Percentiles rank a stretch among this genome's conserved stretches.
Evolutionary conservation across 768 basidiomycete species (phyloP).

Genomic region (Lepiota venenata): DNA sequence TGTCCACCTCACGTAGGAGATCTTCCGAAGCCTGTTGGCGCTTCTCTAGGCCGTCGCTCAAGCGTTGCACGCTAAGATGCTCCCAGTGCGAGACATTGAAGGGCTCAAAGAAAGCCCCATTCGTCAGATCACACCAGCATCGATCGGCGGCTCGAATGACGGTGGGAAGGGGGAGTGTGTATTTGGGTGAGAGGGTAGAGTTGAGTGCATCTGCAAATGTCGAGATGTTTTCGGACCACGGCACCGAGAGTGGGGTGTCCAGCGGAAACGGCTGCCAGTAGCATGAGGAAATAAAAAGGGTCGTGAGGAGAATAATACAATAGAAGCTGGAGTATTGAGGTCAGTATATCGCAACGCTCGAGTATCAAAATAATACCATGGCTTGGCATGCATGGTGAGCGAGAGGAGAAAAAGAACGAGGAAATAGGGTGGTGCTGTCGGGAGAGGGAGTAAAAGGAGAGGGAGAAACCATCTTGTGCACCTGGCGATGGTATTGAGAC

Average conservation of each 20-base stretch:
- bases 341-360: slow-evolving; percentile 1
- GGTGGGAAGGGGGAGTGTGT: slow-evolving; percentile 42
- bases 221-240: slow-evolving; percentile 69
- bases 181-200: slow-evolving; percentile 38
- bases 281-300: slow-evolving; percentile 85
- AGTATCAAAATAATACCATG: slow-evolving; percentile 55
- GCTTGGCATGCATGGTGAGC: slow-evolving; percentile 75
- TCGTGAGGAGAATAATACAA: slow-evolving; percentile 77
- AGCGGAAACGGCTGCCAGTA: slow-evolving; percentile 84
- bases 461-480: slow-evolving; percentile 88
- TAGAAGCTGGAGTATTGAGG: slow-evolving; percentile 56
- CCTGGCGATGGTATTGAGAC: slow-evolving; percentile 34
- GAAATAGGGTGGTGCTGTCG: slow-evolving; percentile 79
- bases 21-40: slow-evolving; percentile 24
- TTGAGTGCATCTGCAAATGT: slow-evolving; percentile 69
- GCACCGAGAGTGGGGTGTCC: slow-evolving; percentile 55
- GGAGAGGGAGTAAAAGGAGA: slow-evolving; percentile 69
- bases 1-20: not conserved
- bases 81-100: slow-evolving; percentile 81
- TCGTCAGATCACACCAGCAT: slow-evolving; percentile 83
- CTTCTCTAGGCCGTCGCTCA: slow-evolving; percentile 37
- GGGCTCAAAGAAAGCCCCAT: slow-evolving; percentile 65
- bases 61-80: slow-evolving; percentile 51
- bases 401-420: slow-evolving; percentile 75
- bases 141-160: slow-evolving; percentile 70